Evolutionary conservation across 1,284 basidiomycete species (phyloP), one percentile per base, ranked within the genome.

Genomic region (Ustilago vetiveriae): DNA sequence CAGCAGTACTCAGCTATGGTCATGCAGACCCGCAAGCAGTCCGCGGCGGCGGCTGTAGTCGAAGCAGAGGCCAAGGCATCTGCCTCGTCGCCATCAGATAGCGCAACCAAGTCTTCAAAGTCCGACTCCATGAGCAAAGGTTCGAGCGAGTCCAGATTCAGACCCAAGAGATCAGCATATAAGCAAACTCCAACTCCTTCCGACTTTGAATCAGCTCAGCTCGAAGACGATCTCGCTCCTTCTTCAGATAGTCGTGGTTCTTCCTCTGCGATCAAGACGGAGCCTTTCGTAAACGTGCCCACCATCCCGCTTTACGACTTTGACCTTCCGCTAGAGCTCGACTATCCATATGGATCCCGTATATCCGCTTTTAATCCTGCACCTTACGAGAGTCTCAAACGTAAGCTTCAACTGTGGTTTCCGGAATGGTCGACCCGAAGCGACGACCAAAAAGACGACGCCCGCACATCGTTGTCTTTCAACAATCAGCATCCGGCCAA

Each of bases 221-320:
- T n/a, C n/a, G n/a, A n/a, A n/a, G n/a, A n/a, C n/a, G n/a, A n/a
- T 14, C 14, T 35, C n/a, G 14, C 33, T 17, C 22, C n/a, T 13
- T 23, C 22, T 29, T 13, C 6, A 29, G 27, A 29, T 29, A 13
- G 13, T 29, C 27, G 27, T 7, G 27, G 27, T 7, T 29, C 27
- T 29, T 13, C 27, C 7, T 7, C 27, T 6, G 27, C 26, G 4
- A n/a, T 29, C 4, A 27, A 36, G 24, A 1, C 37, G 10, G 10
- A 29, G 37, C 41, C 24, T 24, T 33, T 24, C 11, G n/a, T 17
- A 2, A 14, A 50, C 0, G 22, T 49, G n/a, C 26, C 65, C 17
- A 68, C 65, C 32, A 68, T 68, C 36, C 65, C 65, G 33, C 50
- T 68, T 26, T 63, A 33, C 24, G 65, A 68, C 37, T 68, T 68